A percentile compares a stretch with the other conserved stretches of the same genome.
Evolutionary conservation across 768 basidiomycete genomes (phyloP).

Genomic region (Leccinum uliginosum): DNA sequence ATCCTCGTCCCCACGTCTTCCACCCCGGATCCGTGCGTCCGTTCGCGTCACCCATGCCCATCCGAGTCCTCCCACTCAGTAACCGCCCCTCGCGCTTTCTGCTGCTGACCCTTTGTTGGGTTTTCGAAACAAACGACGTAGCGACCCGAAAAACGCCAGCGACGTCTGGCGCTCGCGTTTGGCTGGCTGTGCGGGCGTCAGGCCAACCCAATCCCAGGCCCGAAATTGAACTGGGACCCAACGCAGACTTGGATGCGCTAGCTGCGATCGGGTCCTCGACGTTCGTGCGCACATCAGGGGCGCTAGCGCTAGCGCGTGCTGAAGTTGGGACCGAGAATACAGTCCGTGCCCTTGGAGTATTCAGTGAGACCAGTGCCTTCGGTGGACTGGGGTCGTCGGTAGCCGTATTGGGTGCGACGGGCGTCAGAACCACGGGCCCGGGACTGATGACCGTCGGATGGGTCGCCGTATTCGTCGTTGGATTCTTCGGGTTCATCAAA

Average conservation of each 20-base stretch:
- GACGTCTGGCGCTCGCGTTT: constrained; percentile 22
- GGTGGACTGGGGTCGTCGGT: neutral
- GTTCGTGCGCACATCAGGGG: neutral
- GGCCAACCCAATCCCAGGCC: neutral
- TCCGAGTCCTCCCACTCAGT: constrained; percentile 16
- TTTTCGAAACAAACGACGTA: constrained; percentile 26
- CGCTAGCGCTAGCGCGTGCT: neutral
- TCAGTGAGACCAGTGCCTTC: neutral
- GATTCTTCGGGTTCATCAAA: constrained; percentile 6
- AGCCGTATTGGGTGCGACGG: neutral
- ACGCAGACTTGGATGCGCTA: neutral
- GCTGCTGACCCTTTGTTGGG: constrained; percentile 1
- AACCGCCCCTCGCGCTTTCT: neutral
- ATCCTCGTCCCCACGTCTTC: neutral
- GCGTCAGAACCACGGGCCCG: neutral
- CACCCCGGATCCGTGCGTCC: constrained; percentile 17
- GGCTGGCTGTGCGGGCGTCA: neutral
- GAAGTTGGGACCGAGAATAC: neutral
- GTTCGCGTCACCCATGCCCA: constrained; percentile 18
- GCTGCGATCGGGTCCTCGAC: neutral
- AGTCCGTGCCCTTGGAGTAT: neutral
- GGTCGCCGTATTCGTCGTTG: constrained; percentile 17
- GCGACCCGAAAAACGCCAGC: constrained; percentile 22
- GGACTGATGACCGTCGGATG: neutral
- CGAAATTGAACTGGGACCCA: neutral